Evolutionary conservation across 805 yeast species (phyloP).

Genomic region (Jamesozyma lodderae): DNA sequence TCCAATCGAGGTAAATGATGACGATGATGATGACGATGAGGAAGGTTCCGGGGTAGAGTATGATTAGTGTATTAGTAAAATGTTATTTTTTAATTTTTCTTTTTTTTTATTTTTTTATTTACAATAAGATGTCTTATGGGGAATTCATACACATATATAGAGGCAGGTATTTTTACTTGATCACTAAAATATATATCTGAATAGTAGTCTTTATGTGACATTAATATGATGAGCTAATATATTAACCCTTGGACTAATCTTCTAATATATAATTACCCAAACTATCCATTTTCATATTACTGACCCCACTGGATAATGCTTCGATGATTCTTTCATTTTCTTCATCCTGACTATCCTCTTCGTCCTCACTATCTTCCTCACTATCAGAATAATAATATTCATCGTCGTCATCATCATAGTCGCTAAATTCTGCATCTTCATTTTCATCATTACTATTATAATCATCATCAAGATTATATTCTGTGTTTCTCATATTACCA

Average conservation of each 20-base stretch:
- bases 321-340: constrained; percentile 57
- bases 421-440: constrained; percentile 54
- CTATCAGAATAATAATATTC: constrained; percentile 24
- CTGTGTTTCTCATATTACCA: constrained; percentile 47
- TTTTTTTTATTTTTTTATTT: neutral
- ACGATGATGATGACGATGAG: constrained; percentile 29
- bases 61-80: constrained; percentile 14
- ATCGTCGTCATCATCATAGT: constrained; percentile 20
- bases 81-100: neutral
- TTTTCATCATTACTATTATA: constrained; percentile 39
- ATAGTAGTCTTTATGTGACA: neutral
- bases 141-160: no score
- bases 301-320: constrained; percentile 56
- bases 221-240: no score
- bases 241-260: constrained; percentile 10
- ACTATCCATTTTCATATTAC: constrained; percentile 68
- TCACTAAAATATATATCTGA: neutral
- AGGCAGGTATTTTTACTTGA: no score
- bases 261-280: constrained; percentile 74
- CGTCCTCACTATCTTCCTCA: constrained; percentile 26
- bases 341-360: constrained; percentile 33
- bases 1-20: constrained; percentile 23
- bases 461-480: constrained; percentile 25
- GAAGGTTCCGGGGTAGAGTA: constrained; percentile 33
- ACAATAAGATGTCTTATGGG: no score